Evolutionary conservation across 2,329 filamentous ascomycete species (phyloP).

Genomic region (Macroventuria anomochaeta): DNA sequence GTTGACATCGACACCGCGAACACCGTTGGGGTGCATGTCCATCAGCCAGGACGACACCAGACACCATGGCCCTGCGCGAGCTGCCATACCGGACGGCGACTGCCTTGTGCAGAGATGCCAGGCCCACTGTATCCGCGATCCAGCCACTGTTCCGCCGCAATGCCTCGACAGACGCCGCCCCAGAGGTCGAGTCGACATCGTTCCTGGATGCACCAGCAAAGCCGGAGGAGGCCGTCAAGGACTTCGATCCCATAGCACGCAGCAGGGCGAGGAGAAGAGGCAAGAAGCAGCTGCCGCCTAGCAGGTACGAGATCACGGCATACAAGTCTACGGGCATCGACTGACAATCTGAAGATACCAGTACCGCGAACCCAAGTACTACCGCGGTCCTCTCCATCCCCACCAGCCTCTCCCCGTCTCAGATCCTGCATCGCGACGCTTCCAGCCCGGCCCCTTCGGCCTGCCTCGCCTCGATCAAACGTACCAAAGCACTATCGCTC

Average conservation of each 20-base stretch:
- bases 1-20: slow-evolving; percentile 11
- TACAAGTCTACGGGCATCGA: background rate
- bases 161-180: slow-evolving; percentile 54
- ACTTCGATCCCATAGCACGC: slow-evolving; percentile 58
- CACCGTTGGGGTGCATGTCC: slow-evolving; percentile 5
- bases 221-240: slow-evolving; percentile 52
- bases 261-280: slow-evolving; percentile 53
- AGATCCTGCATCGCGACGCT: slow-evolving; percentile 86
- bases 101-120: slow-evolving; percentile 32
- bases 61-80: slow-evolving; percentile 48
- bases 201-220: slow-evolving; percentile 52
- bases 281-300: slow-evolving; percentile 55
- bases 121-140: slow-evolving; percentile 30
- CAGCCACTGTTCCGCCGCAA: slow-evolving; percentile 51
- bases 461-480: slow-evolving; percentile 88
- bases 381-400: slow-evolving; percentile 91
- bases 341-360: slow-evolving; percentile 72
- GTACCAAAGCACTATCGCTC: slow-evolving; percentile 82
- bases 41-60: slow-evolving; percentile 22
- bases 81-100: slow-evolving; percentile 41
- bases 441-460: slow-evolving; percentile 89
- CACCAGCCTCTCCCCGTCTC: slow-evolving; percentile 87
- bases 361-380: slow-evolving; percentile 91
- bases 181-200: slow-evolving; percentile 57
- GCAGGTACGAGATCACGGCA: slow-evolving; percentile 55